A percentile compares a stretch with the other conserved stretches of the same genome.
Evolutionary conservation across 2,329 filamentous ascomycete species (phyloP).

Genomic region (Cladosporium sp.): DNA sequence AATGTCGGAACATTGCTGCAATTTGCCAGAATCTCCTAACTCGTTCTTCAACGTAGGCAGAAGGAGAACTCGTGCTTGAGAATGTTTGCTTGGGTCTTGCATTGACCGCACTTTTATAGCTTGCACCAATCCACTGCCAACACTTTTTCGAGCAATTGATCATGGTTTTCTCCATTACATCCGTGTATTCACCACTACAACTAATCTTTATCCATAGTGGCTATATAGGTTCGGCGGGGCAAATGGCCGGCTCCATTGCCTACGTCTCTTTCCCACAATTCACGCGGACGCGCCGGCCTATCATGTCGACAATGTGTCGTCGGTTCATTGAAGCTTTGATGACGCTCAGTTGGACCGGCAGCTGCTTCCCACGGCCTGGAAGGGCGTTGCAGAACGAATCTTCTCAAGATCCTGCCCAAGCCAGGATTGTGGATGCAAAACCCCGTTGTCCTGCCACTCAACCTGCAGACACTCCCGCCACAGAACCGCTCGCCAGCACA

Average conservation of each 20-base stretch:
- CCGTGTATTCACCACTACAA: background rate
- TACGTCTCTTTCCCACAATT: slow-evolving; percentile 15
- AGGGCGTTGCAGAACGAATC: background rate
- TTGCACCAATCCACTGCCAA: background rate
- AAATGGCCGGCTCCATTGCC: slow-evolving; percentile 13
- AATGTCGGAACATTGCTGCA: background rate
- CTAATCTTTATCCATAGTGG: background rate
- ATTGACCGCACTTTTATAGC: background rate
- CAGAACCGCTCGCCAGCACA: background rate
- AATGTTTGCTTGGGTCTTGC: background rate
- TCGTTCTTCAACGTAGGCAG: background rate
- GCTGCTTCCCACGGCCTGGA: background rate
- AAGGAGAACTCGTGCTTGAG: background rate
- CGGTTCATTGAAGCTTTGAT: background rate
- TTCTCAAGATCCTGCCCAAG: background rate
- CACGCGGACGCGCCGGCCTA: background rate
- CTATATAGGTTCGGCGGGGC: background rate
- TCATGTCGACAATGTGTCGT: background rate
- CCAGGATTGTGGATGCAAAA: background rate
- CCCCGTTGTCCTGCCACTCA: background rate
- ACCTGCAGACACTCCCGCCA: background rate
- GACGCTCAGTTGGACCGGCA: background rate
- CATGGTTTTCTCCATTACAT: background rate
- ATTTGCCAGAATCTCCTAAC: background rate
- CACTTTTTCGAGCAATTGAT: background rate